These are phyloP conservation scores for Fusarium udum DNA, from an alignment of 2,329 filamentous ascomycete genomes.

Conservation along the genomic window DNA sequence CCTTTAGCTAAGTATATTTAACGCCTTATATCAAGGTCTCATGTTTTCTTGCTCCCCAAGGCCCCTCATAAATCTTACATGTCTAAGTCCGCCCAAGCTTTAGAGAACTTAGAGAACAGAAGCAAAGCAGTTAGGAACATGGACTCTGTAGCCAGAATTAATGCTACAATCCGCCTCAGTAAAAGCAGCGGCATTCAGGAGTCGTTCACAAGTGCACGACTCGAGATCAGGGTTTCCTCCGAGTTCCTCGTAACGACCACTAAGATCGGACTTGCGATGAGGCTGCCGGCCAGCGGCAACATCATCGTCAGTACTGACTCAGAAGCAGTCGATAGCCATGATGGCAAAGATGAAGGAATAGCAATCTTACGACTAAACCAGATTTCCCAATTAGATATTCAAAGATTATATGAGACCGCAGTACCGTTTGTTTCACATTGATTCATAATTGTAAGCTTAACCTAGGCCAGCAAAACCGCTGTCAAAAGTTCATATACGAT, in stretches of 20 bases:
- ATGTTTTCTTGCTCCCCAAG: too few relatives aligned
- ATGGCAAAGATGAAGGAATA: background rate
- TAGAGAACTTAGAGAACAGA: background rate
- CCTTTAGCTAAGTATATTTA: too few relatives aligned
- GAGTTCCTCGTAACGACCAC: background rate
- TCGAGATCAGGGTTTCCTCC: background rate
- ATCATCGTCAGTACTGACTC: background rate
- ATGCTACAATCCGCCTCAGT: background rate
- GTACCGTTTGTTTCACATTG: background rate
- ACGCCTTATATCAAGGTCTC: too few relatives aligned
- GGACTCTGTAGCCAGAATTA: background rate
- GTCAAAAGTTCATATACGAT: background rate
- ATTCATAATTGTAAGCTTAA: background rate
- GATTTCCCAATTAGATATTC: background rate
- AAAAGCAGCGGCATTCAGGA: background rate
- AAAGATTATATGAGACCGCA: background rate
- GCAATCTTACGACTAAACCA: background rate
- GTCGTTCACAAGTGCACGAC: background rate
- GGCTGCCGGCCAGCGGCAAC: background rate
- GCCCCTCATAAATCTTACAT: too few relatives aligned
- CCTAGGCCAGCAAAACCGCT: too few relatives aligned
- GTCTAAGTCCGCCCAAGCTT: accelerated
- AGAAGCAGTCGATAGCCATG: background rate
- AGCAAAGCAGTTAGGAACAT: background rate
- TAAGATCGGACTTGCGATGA: background rate